Conservation (phyloP, 1,284 basidiomycete genomes). For the Cryptococcus sp. region DNA sequence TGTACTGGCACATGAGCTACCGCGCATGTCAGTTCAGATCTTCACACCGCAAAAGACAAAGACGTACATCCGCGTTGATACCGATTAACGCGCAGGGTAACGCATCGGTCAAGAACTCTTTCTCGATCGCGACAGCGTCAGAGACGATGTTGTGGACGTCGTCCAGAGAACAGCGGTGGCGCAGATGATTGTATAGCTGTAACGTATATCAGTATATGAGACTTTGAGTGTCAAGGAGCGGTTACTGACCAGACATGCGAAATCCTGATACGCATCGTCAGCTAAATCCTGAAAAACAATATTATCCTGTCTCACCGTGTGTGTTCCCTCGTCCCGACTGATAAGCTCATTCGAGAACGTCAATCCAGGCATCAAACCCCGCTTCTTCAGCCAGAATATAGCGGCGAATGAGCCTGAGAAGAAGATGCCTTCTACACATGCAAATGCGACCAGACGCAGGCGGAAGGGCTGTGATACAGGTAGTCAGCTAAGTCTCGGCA, state of each 20-base stretch:
- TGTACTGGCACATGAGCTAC: constrained; percentile 86
- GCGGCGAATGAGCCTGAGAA: constrained; percentile 92
- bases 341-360: constrained; percentile 97
- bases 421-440: constrained; percentile 95
- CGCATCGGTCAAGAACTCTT: constrained; percentile 72
- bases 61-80: constrained; percentile 57
- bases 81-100: constrained; percentile 58
- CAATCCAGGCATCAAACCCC: constrained; percentile 95
- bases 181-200: constrained; percentile 75
- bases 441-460: constrained; percentile 88
- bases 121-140: constrained; percentile 79
- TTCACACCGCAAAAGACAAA: no score
- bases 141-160: constrained; percentile 70
- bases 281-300: background rate
- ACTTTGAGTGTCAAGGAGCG: no score
- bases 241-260: constrained; percentile 58
- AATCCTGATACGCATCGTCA: constrained; percentile 43
- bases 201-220: no score
- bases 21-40: constrained; percentile 60
- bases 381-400: constrained; percentile 99
- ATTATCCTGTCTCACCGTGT: constrained; percentile 62
- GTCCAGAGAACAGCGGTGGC: constrained; percentile 69
- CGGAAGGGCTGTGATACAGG: constrained; percentile 68
- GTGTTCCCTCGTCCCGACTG: constrained; percentile 93
- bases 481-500: constrained; percentile 4